Conservation (phyloP, 1,139 yeast genomes). For the Yamadazyma taylorii region DNA sequence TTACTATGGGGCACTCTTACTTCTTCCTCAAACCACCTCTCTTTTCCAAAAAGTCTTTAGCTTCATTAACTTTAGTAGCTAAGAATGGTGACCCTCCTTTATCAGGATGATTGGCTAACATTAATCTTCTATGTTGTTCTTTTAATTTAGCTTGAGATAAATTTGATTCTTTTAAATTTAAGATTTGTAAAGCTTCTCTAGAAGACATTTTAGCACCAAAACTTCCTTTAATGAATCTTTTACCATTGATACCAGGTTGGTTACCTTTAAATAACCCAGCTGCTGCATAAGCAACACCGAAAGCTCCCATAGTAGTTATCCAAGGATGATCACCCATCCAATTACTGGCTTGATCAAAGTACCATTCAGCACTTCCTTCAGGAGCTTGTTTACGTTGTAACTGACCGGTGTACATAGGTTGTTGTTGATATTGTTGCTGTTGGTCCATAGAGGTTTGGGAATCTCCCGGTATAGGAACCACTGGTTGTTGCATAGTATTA, state of each 20-base stretch:
- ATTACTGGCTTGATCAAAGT: slow-evolving; percentile 63
- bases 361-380: slow-evolving; percentile 58
- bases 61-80: slow-evolving; percentile 97
- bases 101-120: slow-evolving; percentile 97
- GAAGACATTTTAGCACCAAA: slow-evolving; percentile 89
- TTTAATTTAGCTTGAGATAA: slow-evolving; percentile 77
- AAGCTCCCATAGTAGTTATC: slow-evolving; percentile 67
- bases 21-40: slow-evolving; percentile 61
- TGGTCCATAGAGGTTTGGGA: slow-evolving; percentile 15
- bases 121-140: slow-evolving; percentile 82
- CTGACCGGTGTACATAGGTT: slow-evolving; percentile 39
- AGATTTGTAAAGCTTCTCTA: slow-evolving; percentile 85
- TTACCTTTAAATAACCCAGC: slow-evolving; percentile 71
- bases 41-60: slow-evolving; percentile 89
- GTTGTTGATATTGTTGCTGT: slow-evolving; percentile 18
- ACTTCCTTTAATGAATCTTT: slow-evolving; percentile 79
- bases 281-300: slow-evolving; percentile 61
- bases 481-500: slow-evolving; percentile 15
- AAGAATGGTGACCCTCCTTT: slow-evolving; percentile 94
- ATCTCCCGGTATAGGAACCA: slow-evolving; percentile 14
- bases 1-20: too few relatives aligned
- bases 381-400: slow-evolving; percentile 43
- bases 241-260: slow-evolving; percentile 72
- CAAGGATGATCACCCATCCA: slow-evolving; percentile 79
- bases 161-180: slow-evolving; percentile 78